Base-by-base conservation (phyloP, 2,329 filamentous ascomycete genomes). In the Clarireedia monteithiana region DNA sequence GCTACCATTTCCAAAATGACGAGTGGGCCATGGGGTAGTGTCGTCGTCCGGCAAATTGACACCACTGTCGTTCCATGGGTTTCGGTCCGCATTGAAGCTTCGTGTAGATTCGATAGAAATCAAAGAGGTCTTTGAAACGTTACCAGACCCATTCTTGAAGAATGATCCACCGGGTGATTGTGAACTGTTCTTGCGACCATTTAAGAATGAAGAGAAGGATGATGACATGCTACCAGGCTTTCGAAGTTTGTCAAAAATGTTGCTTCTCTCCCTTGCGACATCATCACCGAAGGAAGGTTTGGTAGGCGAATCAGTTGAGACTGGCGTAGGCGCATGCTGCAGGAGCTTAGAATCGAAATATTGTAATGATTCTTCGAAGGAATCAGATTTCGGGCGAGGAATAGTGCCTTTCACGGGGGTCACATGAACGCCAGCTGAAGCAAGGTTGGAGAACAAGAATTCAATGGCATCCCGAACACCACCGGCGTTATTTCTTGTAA, bases 261-360 rank as follows among this genome's bases (percentile, higher is more conserved):
- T 82, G 70, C 88, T 85, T 55, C 88, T 85, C 71, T 95, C 89
- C 55, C 86, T 84, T 57, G 83, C 82, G 66, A 90, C 81, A 61
- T 89, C 91, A 59, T 91, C 89, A 54, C 83, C 85, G 67, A 96
- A 96, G 50, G 82, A 87, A 51, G 86, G 82, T 65, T 91, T 91
- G 53, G 91, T 92, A 1, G 91, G 92, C 23, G 91, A 96, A 69
- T 97, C 92, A 4, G 89, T 91, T 14, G 83, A 81, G 17, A 91
- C 79, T 1, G 88, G 82, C 4, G 88, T 82, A 38, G 92, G 91
- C 4, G 92, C 91, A 66, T 95, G 91, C 72, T 97, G 94, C 53
- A 99, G 81, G 47, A 99, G 81, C 75, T 96, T 97, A 2, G 92
- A 96, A 69, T 96, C 89, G 68, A 99, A 99, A 75, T 91, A 97